Conservation (phyloP, 306 rosid genomes). For the Purshia tridentata region DNA sequence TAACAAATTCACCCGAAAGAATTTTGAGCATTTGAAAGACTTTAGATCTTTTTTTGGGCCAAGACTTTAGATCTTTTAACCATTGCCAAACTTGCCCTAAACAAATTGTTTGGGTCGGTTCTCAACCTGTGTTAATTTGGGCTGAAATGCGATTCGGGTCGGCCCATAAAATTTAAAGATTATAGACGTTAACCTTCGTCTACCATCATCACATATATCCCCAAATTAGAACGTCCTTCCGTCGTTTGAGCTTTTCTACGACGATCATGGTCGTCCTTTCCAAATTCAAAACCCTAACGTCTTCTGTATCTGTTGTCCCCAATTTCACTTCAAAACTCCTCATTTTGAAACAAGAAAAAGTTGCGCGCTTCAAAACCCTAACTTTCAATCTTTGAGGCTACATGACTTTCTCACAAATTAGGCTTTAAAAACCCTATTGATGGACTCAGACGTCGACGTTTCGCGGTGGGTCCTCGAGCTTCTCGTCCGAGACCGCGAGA, state of each 20-base stretch:
- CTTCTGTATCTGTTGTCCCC: neutral
- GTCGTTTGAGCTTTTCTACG: neutral
- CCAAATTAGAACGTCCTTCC: neutral
- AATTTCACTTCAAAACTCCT: neutral
- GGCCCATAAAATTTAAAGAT: neutral
- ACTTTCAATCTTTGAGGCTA: neutral
- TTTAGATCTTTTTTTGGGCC: too few species aligned
- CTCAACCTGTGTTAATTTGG: too few species aligned
- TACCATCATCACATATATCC: neutral
- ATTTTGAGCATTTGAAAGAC: too few species aligned
- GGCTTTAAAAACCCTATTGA: neutral
- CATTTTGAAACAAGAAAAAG: neutral
- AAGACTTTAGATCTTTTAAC: too few species aligned
- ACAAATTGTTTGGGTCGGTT: too few species aligned
- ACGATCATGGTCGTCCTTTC: neutral
- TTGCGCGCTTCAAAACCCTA: neutral
- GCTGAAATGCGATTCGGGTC: too few species aligned
- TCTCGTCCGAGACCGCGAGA: slow-evolving; percentile 48
- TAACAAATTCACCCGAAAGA: too few species aligned
- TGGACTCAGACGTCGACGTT: slow-evolving; percentile 38
- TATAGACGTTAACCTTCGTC: neutral
- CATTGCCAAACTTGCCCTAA: too few species aligned
- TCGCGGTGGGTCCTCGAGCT: slow-evolving; percentile 63
- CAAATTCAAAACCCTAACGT: neutral
- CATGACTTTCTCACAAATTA: neutral